Base-by-base conservation (phyloP, 2,329 filamentous ascomycete species). In the Xylariaceae sp. region DNA sequence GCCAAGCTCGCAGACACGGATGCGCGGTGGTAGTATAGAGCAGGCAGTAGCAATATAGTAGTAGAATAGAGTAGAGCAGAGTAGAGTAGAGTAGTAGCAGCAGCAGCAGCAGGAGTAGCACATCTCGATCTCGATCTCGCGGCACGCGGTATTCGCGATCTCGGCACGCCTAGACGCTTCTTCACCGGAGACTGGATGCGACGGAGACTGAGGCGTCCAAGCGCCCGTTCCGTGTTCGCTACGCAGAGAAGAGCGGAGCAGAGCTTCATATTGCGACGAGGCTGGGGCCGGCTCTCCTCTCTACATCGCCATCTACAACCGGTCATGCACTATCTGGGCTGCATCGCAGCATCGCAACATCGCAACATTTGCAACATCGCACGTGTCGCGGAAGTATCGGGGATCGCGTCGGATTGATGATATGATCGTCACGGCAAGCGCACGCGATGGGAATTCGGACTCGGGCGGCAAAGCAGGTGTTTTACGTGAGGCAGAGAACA, bases 401-500 rank as follows among this genome's bases (percentile, higher is more conserved):
- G 45, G 49, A 35, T 57, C 58, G 63, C 41, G 30, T 63, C 52
- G 53, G 57, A 53, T 55, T 49, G 51, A 63, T 59, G 60, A 48
- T 49, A 57, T 18, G 51, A 47, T 48, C 55, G 55, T 44, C 49
- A 58, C 30, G 56, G 59, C 57, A 65, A 61, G 51, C 41, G 64
- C 64, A 64, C 64, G 65, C 62, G 63, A 67, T 56, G 66, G 64
- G n/a, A 47, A 55, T 61, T 66, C 63, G 65, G 59, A 59, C 58
- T 64, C 64, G 57, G 61, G 51, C 56, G 65, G 61, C 65, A 69
- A 69, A 71, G 49, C 68, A 67, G 65, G 65, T 62, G 65, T 65
- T 45, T 53, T 65, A 67, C 62, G 61, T 61, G 67, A 70, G 65
- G 67, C 63, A 66, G 66, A 68, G 64, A 60, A 60, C 50, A 11